A percentile compares a stretch with the other conserved stretches of the same genome.
Evolutionary conservation across 2,329 filamentous ascomycete species (phyloP).

Genomic region (Ascochyta koolunga): DNA sequence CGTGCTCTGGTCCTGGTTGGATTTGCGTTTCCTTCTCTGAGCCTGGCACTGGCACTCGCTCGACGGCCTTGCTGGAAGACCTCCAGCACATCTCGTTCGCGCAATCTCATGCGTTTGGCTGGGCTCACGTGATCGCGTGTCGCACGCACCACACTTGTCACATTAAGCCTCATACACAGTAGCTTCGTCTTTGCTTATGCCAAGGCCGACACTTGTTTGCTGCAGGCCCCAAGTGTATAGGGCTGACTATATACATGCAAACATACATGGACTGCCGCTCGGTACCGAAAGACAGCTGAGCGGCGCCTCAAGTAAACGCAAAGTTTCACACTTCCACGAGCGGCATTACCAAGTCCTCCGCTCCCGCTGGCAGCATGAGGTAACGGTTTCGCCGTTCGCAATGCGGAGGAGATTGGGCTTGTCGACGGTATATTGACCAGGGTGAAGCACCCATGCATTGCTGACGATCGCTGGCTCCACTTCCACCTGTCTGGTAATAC

Average conservation of each 20-base stretch:
- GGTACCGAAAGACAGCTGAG: slow-evolving; percentile 4
- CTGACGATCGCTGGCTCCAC: slow-evolving; percentile 6
- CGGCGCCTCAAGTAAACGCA: slow-evolving; percentile 13
- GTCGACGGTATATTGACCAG: slow-evolving; percentile 17
- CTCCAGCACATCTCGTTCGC: slow-evolving; percentile 12
- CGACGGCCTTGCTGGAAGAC: slow-evolving; percentile 1
- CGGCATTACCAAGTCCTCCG: slow-evolving; percentile 11
- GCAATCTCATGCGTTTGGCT: background rate
- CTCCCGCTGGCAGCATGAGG: slow-evolving; percentile 12
- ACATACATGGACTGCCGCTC: slow-evolving; percentile 6
- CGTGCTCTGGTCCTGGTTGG: slow-evolving; percentile 29
- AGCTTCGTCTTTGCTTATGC: background rate
- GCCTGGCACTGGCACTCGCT: slow-evolving; percentile 9
- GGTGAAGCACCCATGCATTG: slow-evolving; percentile 5
- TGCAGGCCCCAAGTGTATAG: background rate
- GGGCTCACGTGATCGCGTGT: background rate
- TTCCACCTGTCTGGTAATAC: slow-evolving; percentile 3
- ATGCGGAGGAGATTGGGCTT: slow-evolving; percentile 17
- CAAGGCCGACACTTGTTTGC: background rate
- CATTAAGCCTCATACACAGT: background rate
- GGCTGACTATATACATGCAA: no score
- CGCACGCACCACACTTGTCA: background rate
- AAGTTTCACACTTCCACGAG: slow-evolving; percentile 15
- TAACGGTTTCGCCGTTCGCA: slow-evolving; percentile 10
- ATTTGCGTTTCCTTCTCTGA: slow-evolving; percentile 28